These are phyloP conservation scores for Echinosphaeria canescens DNA, from an alignment of 2,329 filamentous ascomycete genomes.

Conservation along the genomic window DNA sequence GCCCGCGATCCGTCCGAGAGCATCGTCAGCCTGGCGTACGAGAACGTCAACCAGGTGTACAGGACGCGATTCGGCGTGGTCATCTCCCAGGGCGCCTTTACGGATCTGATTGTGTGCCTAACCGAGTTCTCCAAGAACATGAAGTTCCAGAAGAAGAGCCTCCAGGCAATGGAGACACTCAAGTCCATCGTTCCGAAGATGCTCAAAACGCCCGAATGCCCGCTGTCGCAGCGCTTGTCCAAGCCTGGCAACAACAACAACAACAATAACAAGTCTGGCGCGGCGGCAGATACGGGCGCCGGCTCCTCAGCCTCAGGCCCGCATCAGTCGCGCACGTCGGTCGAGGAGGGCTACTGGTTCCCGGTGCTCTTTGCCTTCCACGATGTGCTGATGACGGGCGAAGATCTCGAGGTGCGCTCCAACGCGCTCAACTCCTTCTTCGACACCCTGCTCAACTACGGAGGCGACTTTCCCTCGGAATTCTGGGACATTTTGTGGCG, in stretches of 20 bases:
- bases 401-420: constrained; percentile 88
- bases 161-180: constrained; percentile 86
- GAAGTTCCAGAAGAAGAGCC: constrained; percentile 94
- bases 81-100: constrained; percentile 90
- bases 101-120: constrained; percentile 85
- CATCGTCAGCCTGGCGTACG: constrained; percentile 92
- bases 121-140: constrained; percentile 99
- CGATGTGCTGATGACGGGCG: constrained; percentile 96
- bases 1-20: constrained; percentile 83
- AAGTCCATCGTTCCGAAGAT: constrained; percentile 89
- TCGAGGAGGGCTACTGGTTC: constrained; percentile 98
- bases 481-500: constrained; percentile 99
- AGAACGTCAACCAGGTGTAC: constrained; percentile 92
- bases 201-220: constrained; percentile 89
- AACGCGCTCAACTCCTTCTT: constrained; percentile 92
- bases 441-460: constrained; percentile 75
- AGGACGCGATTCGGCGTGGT: constrained; percentile 90
- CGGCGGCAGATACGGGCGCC: too few species aligned
- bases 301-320: constrained; percentile 16
- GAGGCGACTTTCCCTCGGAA: constrained; percentile 73
- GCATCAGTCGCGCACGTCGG: constrained; percentile 58
- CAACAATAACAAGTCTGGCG: too few species aligned
- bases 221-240: constrained; percentile 37
- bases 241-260: too few species aligned
- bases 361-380: constrained; percentile 96